Base-by-base conservation (phyloP, 2,329 filamentous ascomycete genomes). In the Bipolaris zeicola region DNA sequence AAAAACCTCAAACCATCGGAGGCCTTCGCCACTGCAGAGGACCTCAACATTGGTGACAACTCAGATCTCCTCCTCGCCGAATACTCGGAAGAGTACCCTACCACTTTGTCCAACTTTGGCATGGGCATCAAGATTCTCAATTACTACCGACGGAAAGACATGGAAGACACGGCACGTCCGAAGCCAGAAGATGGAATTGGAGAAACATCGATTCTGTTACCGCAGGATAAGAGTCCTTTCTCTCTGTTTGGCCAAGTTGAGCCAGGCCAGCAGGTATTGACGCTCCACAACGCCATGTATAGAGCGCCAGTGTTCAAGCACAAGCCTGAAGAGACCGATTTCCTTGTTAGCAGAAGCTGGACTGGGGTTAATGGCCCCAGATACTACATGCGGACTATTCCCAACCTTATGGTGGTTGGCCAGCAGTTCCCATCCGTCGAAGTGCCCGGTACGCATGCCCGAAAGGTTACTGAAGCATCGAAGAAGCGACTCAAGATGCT, bases 401-500 rank as follows among this genome's bases (percentile, higher is more conserved):
- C 98, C 57, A 91, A 97, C 71, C 79, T 99, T 5, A 94, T 90
- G 70, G 89, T 92, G 16, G 95, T 96, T 22, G 95, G 95, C 6
- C 95, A 99, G 73, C 89, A 94, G 53, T 92, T 98, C 70, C 95
- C 95, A 1, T 92, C 91, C 0, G 87, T 94, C 28, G 93, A 98
- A 68, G 90, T 99, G 5, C 95, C 95, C 3, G 93, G 93, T 0
- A 94, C 93, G 2, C 93, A 98, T 73, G 96, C 92, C 36, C 85
- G 95, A 59, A 96, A 95, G 75, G 94, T 98, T 28, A 99, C 95
- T 0, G 96, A 96, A 55, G 92, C 94, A n/a, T 89, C 91, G 34
- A 99, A 99, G 81, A 96, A 95, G 76, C 87, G 95, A 34, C 88
- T 99, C 76, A 96, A 95, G 80, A 97, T 97, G 89, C 87, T 99